Conservation (phyloP, 2,329 filamentous ascomycete genomes). For the Graphium sp. region DNA sequence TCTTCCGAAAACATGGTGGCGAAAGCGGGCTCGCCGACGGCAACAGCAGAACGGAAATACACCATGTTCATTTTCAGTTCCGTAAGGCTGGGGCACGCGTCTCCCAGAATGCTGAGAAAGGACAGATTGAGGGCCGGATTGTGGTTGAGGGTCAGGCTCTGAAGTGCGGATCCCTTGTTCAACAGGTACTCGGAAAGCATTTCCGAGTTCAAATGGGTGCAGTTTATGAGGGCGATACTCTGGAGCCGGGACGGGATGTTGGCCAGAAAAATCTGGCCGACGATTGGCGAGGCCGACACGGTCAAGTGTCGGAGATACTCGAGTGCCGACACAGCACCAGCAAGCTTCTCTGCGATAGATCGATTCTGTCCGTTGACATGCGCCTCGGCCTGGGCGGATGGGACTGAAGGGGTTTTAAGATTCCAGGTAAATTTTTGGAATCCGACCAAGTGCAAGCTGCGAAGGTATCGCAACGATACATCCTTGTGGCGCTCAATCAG, state of each 20-base stretch:
- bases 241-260: constrained; percentile 49
- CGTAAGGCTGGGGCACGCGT: constrained; percentile 53
- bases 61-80: constrained; percentile 61
- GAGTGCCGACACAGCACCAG: constrained; percentile 24
- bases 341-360: too few species aligned
- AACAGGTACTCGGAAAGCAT: too few species aligned
- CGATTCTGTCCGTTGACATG: too few species aligned
- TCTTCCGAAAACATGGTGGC: constrained; percentile 44
- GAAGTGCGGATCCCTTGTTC: too few species aligned
- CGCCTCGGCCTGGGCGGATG: constrained; percentile 13
- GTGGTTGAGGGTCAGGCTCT: constrained; percentile 54
- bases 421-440: constrained; percentile 38
- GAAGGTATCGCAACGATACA: constrained; percentile 17
- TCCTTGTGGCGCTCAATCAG: constrained; percentile 7
- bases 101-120: constrained; percentile 52
- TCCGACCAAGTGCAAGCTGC: constrained; percentile 43
- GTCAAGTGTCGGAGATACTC: constrained; percentile 48
- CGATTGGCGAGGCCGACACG: constrained; percentile 58
- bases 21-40: constrained; percentile 62
- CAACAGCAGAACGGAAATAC: constrained; percentile 54
- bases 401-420: constrained; percentile 14
- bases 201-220: constrained; percentile 54
- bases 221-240: constrained; percentile 62
- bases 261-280: constrained; percentile 51
- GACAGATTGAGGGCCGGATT: constrained; percentile 63